A percentile compares a stretch with the other conserved stretches of the same genome.
phyloP scores from a whole-genome alignment of 305 asterid species.

The Rubia tinctorum region DNA sequence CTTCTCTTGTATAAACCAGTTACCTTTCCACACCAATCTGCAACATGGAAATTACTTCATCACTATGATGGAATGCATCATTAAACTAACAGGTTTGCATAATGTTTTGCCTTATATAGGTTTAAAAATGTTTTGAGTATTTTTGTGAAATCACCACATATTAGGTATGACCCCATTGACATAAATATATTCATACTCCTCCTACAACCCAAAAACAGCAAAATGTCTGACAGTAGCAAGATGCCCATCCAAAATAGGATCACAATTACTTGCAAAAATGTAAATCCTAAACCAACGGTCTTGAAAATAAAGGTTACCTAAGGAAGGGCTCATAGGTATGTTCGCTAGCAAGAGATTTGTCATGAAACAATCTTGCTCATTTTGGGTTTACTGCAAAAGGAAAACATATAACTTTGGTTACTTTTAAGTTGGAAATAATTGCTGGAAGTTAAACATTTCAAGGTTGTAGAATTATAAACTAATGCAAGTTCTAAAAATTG shows the following conservation, averaged over 20 bases:
- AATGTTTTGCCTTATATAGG: background rate
- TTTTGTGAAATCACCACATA: background rate
- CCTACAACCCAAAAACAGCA: background rate
- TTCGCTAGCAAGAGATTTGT: slow-evolving; percentile 62
- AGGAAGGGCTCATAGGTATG: slow-evolving; percentile 88
- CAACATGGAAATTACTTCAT: slow-evolving; percentile 22
- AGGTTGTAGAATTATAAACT: background rate
- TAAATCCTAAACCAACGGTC: slow-evolving; percentile 5
- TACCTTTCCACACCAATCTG: slow-evolving; percentile 90
- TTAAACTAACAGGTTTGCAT: background rate
- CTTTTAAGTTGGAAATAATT: background rate
- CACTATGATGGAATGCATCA: background rate
- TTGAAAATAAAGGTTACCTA: slow-evolving; percentile 44
- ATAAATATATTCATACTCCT: background rate
- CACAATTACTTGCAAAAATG: background rate
- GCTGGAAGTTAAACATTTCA: background rate
- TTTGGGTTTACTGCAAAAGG: slow-evolving; percentile 72
- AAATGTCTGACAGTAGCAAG: background rate
- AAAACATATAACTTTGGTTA: slow-evolving; percentile 13
- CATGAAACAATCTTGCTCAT: slow-evolving; percentile 84
- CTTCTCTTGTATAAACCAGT: slow-evolving; percentile 94
- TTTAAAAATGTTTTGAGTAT: background rate
- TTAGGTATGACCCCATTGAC: background rate
- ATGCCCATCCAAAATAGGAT: background rate
- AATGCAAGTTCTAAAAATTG: slow-evolving; percentile 2